Base-by-base conservation (phyloP, 257 asterid genomes). In the Eucommia ulmoides region DNA sequence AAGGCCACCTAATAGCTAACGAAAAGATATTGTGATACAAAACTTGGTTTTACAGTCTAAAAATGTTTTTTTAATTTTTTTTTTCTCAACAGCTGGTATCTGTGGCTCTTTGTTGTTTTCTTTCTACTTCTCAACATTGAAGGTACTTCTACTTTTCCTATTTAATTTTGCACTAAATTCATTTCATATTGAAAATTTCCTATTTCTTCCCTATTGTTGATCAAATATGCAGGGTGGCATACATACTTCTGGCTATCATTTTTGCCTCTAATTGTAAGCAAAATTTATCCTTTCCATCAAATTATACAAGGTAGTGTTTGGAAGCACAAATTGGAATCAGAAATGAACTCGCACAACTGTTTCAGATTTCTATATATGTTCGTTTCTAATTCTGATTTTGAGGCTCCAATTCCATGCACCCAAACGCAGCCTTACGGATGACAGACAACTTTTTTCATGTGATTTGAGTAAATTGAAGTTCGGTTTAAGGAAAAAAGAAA, bases 171-270 rank as follows among this genome's bases (percentile, higher is more conserved):
- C 16, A 29, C 7, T 12, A 29, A 29, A 29, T 12, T 5, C 12
- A 7, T 5, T 51, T 1, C 8, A 22, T 38, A 4, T 18, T 21
- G 3, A 5, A 18, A 29, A 8, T 20, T 7, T 45, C 33, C 51
- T 50, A 24, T 50, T 26, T 24, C 45, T 52, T 18, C 21, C 20
- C 45, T 45, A 20, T 25, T 38, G 18, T 45, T 33, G 47, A 14
- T 49, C 19, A 24, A 49, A 45, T 20, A 8, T 71, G 84, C 87
- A 89, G 98, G 98, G 35, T 91, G 93, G 95, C 88, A 86, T 67
- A 50, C 88, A 25, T 89, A 76, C 56, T 86, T 91, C 47, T 91
- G 98, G 98, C 52, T 91, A 51, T 73, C 98, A 24, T 91, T 85
- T 71, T 53, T 86, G 58, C 98, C 96, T 44, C 73, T 86, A 24